Base-by-base conservation (phyloP, 2,329 filamentous ascomycete genomes). In the Calonectria hongkongensis region DNA sequence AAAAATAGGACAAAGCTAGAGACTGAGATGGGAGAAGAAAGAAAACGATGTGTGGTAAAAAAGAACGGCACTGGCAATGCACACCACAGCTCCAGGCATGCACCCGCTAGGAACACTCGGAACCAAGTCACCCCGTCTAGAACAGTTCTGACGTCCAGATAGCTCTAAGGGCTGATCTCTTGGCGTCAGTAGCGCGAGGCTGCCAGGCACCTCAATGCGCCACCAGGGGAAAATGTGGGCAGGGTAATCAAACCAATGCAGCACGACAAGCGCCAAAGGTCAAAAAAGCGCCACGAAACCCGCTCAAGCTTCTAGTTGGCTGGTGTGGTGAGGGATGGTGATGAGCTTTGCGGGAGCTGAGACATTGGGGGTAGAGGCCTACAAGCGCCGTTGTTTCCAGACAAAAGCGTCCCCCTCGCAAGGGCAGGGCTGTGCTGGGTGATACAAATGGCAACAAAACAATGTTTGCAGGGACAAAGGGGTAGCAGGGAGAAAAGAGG, bases 221-320 rank as follows among this genome's bases (percentile, higher is more conserved):
- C 77, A 80, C 76, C 69, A 79, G 75, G 78, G 78, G 73, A 72
- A 79, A 80, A 74, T 76, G 78, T 80, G 78, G 78, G 73, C 68
- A 62, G 74, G 58, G 68, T 68, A 80, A 80, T 80, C 76, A 78
- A 79, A 80, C 73, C 69, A 75, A 67, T 60, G 71, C 72, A 77
- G 66, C 72, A 70, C 33, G 58, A 62, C 65, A 66, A 48, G 66
- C 41, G 48, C 60, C 70, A 60, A 69, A 58, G 60, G 18, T 45
- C 47, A 41, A 62, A 66, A 64, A 41, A 25, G 64, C 56, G 65
- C 70, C 65, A 71, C 64, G 58, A 56, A 68, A 43, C 47, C 50
- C 56, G 65, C 56, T 27, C 65, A 56, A 58, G 65, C 70, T 71
- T 69, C 30, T 41, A 60, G 66, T 72, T 72, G 70, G 70, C 70